Conservation (phyloP, 345 rosid genomes). For the Hevea brasiliensis region DNA sequence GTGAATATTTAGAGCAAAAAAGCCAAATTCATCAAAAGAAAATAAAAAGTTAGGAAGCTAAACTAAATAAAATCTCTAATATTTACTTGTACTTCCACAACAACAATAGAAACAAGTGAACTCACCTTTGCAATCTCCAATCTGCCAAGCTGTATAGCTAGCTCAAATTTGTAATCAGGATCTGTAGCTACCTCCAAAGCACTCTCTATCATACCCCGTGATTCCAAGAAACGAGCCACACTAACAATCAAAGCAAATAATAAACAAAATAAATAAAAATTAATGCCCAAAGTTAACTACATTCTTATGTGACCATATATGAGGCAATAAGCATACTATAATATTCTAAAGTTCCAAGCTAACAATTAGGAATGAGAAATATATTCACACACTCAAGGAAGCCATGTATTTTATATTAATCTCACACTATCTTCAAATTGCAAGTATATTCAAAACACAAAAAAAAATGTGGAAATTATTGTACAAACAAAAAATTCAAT, state of each 20-base stretch:
- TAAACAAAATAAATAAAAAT: not conserved
- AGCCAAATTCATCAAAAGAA: not conserved
- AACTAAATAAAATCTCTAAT: not conserved
- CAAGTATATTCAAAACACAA: not conserved
- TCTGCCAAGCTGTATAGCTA: slow-evolving; percentile 94
- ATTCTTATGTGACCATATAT: not conserved
- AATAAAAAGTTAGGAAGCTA: not conserved
- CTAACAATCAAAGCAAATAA: slow-evolving; percentile 46
- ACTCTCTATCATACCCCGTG: slow-evolving; percentile 93
- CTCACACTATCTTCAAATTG: not conserved
- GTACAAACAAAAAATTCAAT: not conserved
- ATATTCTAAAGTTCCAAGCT: not conserved
- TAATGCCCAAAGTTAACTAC: not conserved
- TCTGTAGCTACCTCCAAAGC: slow-evolving; percentile 97
- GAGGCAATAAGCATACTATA: not conserved
- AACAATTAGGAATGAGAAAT: not conserved
- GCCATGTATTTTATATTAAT: not conserved
- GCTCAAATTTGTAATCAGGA: slow-evolving; percentile 92
- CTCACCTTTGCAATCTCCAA: slow-evolving; percentile 88
- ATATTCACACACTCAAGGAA: not conserved
- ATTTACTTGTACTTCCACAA: not conserved
- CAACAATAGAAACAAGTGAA: slow-evolving; percentile 7
- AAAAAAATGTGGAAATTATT: no score
- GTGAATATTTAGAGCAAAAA: slow-evolving; percentile 5
- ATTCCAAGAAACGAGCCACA: slow-evolving; percentile 98